A percentile compares a stretch with the other conserved stretches of the same genome.
Evolutionary conservation across 108 stramenopile species (phyloP).

Genomic region (Cylindrotheca closterium): DNA sequence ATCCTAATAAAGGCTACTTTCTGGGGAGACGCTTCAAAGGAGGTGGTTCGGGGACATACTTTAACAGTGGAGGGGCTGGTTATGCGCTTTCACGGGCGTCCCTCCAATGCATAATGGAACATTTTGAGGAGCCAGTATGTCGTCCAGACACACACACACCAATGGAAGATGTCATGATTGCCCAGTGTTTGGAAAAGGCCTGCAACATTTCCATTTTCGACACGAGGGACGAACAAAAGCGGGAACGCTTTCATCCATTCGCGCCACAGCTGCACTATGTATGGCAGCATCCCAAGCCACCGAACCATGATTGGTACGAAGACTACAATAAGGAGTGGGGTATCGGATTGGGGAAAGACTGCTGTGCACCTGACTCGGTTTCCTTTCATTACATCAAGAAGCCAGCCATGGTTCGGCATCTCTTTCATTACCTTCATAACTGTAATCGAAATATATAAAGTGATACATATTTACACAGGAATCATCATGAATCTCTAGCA

Average conservation of each 20-base stretch:
- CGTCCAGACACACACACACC: slow-evolving; percentile 56
- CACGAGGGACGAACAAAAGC: slow-evolving; percentile 34
- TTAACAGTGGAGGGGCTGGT: slow-evolving; percentile 90
- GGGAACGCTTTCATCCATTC: slow-evolving; percentile 49
- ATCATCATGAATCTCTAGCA: too few relatives aligned
- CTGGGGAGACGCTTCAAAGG: slow-evolving; percentile 69
- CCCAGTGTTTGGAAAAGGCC: slow-evolving; percentile 57
- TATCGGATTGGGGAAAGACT: slow-evolving; percentile 57
- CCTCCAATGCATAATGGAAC: slow-evolving; percentile 49
- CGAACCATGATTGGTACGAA: slow-evolving; percentile 59
- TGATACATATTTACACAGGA: too few relatives aligned
- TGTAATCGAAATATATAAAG: slow-evolving; percentile 26
- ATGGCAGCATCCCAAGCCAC: slow-evolving; percentile 13
- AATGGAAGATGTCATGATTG: slow-evolving; percentile 83
- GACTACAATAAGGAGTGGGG: slow-evolving; percentile 75
- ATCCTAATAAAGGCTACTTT: slow-evolving; percentile 55
- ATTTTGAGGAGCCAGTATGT: slow-evolving; percentile 46
- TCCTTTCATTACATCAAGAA: slow-evolving; percentile 90
- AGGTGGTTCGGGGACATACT: slow-evolving; percentile 58
- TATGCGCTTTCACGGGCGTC: slow-evolving; percentile 83
- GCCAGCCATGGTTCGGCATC: slow-evolving; percentile 76
- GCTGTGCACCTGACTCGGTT: slow-evolving; percentile 86
- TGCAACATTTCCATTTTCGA: slow-evolving; percentile 39
- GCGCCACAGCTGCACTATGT: slow-evolving; percentile 17
- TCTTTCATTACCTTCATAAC: slow-evolving; percentile 51